Evolutionary conservation across 257 asterid genomes (phyloP).

Genomic region (Nicotiana undulata): DNA sequence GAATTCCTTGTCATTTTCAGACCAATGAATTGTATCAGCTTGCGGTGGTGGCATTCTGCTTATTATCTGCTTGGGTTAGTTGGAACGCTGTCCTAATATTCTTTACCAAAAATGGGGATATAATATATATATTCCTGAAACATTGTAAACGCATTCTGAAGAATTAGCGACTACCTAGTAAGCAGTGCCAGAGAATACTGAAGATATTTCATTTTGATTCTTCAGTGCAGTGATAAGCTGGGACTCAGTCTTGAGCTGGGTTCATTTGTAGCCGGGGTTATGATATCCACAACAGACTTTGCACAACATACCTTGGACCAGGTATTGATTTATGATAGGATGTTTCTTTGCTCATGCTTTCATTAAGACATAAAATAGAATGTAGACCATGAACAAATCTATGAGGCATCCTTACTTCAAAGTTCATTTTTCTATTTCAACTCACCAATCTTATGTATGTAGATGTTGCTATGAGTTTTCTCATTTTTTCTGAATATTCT

Average conservation of each 20-base stretch:
- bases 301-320: conserved; percentile 81
- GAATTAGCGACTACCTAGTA: not conserved
- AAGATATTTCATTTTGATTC: conserved; percentile 12
- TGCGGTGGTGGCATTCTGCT: conserved; percentile 93
- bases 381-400: not conserved
- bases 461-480: not conserved
- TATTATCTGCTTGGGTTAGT: conserved; percentile 93
- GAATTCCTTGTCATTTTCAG: conserved; percentile 37
- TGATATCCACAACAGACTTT: conserved; percentile 86
- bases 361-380: not conserved
- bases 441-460: not conserved
- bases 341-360: conserved; percentile 6
- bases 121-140: not conserved
- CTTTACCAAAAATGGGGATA: not conserved
- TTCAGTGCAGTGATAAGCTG: conserved; percentile 97
- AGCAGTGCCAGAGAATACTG: not conserved
- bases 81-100: not conserved
- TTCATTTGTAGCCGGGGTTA: conserved; percentile 87
- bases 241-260: conserved; percentile 96
- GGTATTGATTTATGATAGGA: conserved; percentile 27
- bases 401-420: not conserved
- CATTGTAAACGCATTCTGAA: not conserved
- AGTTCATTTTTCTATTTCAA: not conserved
- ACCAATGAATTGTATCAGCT: conserved; percentile 92
- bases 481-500: not conserved